phyloP scores from a whole-genome alignment of 805 yeast species.

The Candida maesae region DNA sequence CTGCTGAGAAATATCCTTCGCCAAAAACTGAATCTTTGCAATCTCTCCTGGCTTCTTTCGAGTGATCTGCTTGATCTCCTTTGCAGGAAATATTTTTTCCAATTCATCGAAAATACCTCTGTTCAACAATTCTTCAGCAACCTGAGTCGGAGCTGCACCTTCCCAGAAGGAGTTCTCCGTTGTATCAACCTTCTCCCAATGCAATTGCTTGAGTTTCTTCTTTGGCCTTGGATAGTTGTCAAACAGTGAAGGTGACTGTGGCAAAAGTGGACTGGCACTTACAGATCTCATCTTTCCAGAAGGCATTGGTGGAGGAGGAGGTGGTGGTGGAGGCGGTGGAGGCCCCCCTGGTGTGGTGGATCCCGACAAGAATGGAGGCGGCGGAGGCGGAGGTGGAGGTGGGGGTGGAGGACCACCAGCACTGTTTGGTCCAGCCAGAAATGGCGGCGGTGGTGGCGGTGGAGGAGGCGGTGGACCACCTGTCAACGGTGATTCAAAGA shows the following conservation, averaged over 20 bases:
- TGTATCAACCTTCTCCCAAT: conserved; percentile 72
- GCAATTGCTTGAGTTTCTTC: conserved; percentile 68
- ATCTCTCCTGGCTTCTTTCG: conserved; percentile 40
- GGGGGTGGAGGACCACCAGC: conserved; percentile 16
- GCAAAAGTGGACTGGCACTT: conserved; percentile 22
- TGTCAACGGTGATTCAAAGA: conserved; percentile 32
- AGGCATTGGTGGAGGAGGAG: conserved; percentile 19
- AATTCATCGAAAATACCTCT: conserved; percentile 65
- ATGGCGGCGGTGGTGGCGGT: conserved; percentile 17
- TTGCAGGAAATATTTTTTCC: conserved; percentile 51
- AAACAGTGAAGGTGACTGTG: conserved; percentile 28
- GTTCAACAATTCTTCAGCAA: conserved; percentile 47
- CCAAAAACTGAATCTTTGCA: conserved; percentile 50
- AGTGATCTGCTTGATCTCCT: conserved; percentile 33
- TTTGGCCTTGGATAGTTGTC: conserved; percentile 43
- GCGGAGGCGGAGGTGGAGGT: conserved; percentile 16
- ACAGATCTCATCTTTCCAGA: conserved; percentile 15
- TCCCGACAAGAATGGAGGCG: conserved; percentile 9
- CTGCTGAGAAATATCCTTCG: conserved; percentile 73
- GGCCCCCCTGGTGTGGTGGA: background rate
- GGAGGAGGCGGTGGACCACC: conserved; percentile 32
- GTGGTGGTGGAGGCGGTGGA: conserved; percentile 20
- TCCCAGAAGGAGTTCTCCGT: conserved; percentile 65
- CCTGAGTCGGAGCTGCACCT: conserved; percentile 36
- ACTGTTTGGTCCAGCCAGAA: conserved; percentile 1